Conservation (phyloP, 192 early-diverging fungal genomes). For the Umbelopsis sp. region DNA sequence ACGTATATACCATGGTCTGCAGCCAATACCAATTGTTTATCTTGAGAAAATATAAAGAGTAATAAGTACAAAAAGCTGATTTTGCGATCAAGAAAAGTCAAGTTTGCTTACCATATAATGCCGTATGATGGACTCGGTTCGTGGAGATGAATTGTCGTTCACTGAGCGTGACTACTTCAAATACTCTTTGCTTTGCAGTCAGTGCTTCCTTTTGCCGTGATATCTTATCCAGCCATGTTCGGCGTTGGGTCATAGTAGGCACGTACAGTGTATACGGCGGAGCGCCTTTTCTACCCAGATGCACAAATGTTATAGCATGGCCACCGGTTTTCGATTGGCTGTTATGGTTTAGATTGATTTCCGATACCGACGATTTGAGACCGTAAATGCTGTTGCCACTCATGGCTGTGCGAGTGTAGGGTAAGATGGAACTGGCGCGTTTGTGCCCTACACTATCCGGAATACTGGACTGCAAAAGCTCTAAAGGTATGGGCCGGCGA, state of each 20-base stretch:
- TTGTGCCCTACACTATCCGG: constrained; percentile 10
- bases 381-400: constrained; percentile 8
- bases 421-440: constrained; percentile 31
- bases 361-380: background rate
- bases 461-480: constrained; percentile 61
- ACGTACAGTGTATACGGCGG: constrained; percentile 71
- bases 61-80: background rate
- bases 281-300: constrained; percentile 70
- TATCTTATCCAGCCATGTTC: constrained; percentile 86
- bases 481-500: constrained; percentile 80
- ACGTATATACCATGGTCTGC: constrained; percentile 85
- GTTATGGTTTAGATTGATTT: background rate
- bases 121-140: constrained; percentile 59
- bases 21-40: constrained; percentile 71
- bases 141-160: constrained; percentile 47
- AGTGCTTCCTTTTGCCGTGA: constrained; percentile 57
- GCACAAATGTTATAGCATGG: constrained; percentile 73
- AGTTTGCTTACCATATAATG: constrained; percentile 41
- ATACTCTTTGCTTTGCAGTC: constrained; percentile 38
- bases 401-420: constrained; percentile 28
- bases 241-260: constrained; percentile 66
- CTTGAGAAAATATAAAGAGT: constrained; percentile 29
- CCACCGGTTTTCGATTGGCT: constrained; percentile 27
- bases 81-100: too few species aligned
- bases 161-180: constrained; percentile 57